A percentile compares a stretch with the other conserved stretches of the same genome.
phyloP scores from a whole-genome alignment of 2,329 filamentous ascomycete species.

The Colletotrichum tanaceti region DNA sequence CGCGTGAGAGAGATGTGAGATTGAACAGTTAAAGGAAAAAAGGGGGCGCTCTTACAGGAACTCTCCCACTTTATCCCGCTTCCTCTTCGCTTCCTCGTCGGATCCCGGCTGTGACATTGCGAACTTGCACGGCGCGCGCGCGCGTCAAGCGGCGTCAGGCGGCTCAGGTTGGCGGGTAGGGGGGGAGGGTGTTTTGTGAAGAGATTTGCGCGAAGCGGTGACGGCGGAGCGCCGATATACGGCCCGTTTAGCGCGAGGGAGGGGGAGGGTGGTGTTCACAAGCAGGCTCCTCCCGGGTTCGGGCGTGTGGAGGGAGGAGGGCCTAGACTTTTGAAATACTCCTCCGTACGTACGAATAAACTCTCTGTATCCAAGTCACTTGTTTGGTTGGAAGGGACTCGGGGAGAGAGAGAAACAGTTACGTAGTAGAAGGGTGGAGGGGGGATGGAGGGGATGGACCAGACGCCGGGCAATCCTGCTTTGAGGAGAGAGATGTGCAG shows the following conservation, averaged over 20 bases:
- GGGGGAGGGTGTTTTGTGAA: too few relatives aligned
- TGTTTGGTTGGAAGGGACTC: neutral
- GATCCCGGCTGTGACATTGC: constrained; percentile 33
- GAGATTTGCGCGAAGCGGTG: neutral
- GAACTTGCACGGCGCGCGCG: constrained; percentile 4
- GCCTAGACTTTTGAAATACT: neutral
- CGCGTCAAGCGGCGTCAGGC: too few relatives aligned
- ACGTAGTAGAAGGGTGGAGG: neutral
- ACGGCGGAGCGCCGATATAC: neutral
- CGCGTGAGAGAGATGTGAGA: neutral
- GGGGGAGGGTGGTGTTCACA: neutral
- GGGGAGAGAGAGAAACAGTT: neutral
- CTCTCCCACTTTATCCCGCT: constrained; percentile 49
- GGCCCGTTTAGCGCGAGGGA: neutral
- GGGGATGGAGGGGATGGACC: too few relatives aligned
- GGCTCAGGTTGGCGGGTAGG: constrained; percentile 3
- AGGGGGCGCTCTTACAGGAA: constrained; percentile 49
- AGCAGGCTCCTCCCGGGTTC: neutral
- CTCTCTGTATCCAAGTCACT: neutral
- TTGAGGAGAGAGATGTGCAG: neutral
- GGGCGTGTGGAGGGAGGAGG: neutral
- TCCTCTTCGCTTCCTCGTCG: constrained; percentile 44
- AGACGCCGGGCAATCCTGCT: neutral
- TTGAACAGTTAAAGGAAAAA: too few relatives aligned
- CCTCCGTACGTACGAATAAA: too few relatives aligned